Evolutionary conservation across 1,139 yeast genomes (phyloP), one percentile per base, ranked within the genome.

Genomic region (Suhomyces bribrorum): DNA sequence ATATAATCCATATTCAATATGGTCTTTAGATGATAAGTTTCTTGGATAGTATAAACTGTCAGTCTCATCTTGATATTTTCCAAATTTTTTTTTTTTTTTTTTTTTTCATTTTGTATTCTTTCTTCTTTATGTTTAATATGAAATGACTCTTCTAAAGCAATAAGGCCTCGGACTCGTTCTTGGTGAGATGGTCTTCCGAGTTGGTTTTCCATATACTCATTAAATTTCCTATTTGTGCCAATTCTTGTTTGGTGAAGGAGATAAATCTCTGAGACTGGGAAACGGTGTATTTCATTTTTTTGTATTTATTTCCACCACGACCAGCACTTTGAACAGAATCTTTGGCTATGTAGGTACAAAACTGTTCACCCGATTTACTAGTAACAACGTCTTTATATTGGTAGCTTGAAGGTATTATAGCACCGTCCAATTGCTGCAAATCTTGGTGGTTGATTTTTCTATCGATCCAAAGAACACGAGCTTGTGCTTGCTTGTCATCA

Each of bases 341-440:
- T 3, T 29, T 17, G 6, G 15, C 32, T 5, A 29, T 18, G 11
- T n/a, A 29, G 14, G 14, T 20, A 11, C 32, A 29, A 11, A 11
- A 11, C 14, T 18, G 22, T 3, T 6, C 7, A 22, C 11, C 13
- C 11, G 23, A 20, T 20, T 2, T 20, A 27, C 22, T 17, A n/a
- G 30, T 32, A 15, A 34, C 39, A 34, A 38, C 40, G 32, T 46
- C 50, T 23, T 34, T 38, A 32, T 38, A 45, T n/a, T 45, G 50
- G 18, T 44, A 36, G 15, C 29, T 13, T 9, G 47, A 41, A 8
- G 50, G 50, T 15, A 46, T 37, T 9, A 46, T 45, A 26, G 46
- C 41, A 5, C 47, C 50, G 15, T 34, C 41, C 6, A 44, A 27
- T 14, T 35, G 32, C 20, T 31, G 14, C 24, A 31, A 17, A 5